Percentiles rank a stretch among this genome's conserved stretches.
Evolutionary conservation across 2,329 filamentous ascomycete genomes (phyloP).

Genomic region (Neofusicoccum parvum): DNA sequence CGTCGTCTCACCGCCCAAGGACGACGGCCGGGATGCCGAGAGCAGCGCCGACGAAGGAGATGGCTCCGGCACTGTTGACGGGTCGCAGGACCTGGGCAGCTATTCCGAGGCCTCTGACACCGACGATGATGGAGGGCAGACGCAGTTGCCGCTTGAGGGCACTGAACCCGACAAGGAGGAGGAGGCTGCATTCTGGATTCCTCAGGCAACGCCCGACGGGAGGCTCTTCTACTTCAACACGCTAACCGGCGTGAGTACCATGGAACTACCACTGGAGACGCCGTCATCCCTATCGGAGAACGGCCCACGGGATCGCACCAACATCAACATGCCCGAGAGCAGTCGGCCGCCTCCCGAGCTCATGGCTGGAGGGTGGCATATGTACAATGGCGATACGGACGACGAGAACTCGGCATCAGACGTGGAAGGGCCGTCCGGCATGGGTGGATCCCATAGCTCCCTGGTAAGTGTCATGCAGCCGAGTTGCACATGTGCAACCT

Average conservation of each 20-base stretch:
- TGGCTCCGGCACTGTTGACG: slow-evolving; percentile 30
- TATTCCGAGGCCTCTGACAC: slow-evolving; percentile 61
- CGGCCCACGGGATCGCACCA: slow-evolving; percentile 85
- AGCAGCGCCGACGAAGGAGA: slow-evolving; percentile 48
- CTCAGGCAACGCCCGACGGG: slow-evolving; percentile 91
- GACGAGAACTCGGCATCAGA: slow-evolving; percentile 84
- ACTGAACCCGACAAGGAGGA: slow-evolving; percentile 68
- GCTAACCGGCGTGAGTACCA: slow-evolving; percentile 90
- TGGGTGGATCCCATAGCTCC: slow-evolving; percentile 69
- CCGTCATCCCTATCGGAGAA: slow-evolving; percentile 78
- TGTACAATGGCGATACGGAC: slow-evolving; percentile 80
- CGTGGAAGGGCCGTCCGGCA: slow-evolving; percentile 74
- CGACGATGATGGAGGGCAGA: slow-evolving; percentile 47
- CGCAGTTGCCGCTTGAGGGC: slow-evolving; percentile 69
- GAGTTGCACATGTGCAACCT: slow-evolving; percentile 28
- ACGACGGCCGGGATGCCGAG: slow-evolving; percentile 62
- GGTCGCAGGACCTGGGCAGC: slow-evolving; percentile 60
- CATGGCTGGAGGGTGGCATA: slow-evolving; percentile 70
- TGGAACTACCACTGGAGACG: slow-evolving; percentile 91
- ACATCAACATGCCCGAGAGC: slow-evolving; percentile 84
- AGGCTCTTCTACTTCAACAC: slow-evolving; percentile 98
- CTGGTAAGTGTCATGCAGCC: slow-evolving; percentile 56
- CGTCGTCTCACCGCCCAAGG: slow-evolving; percentile 75
- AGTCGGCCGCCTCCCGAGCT: slow-evolving; percentile 88
- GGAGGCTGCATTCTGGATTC: slow-evolving; percentile 96